Percentiles rank a stretch among this genome's conserved stretches.
Evolutionary conservation across 495 filamentous ascomycete species (phyloP).

Genomic region (Neurospora africana): DNA sequence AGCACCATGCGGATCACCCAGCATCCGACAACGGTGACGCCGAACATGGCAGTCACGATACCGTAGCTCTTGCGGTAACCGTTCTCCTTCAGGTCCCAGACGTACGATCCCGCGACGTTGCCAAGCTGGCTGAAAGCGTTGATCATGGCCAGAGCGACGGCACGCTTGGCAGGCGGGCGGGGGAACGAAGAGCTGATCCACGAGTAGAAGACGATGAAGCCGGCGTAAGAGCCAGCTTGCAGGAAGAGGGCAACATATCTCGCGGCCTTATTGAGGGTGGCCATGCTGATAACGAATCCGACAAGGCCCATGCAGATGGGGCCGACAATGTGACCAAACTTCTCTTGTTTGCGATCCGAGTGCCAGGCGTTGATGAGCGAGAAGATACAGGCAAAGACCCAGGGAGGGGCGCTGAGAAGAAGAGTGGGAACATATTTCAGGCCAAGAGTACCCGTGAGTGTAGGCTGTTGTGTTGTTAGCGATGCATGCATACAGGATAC

Average conservation of each 20-base stretch:
- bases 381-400: conserved; percentile 56
- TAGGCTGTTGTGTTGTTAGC: conserved; percentile 61
- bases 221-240: conserved; percentile 47
- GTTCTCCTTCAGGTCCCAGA: conserved; percentile 46
- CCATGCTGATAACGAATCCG: conserved; percentile 63
- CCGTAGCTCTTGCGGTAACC: conserved; percentile 32
- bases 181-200: conserved; percentile 71
- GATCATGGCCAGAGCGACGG: conserved; percentile 64
- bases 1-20: conserved; percentile 48
- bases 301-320: conserved; percentile 57
- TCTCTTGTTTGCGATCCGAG: conserved; percentile 61
- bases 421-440: conserved; percentile 59
- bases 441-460: conserved; percentile 63
- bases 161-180: conserved; percentile 67
- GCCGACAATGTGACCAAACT: conserved; percentile 59
- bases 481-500: conserved; percentile 36
- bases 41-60: conserved; percentile 54
- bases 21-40: conserved; percentile 41
- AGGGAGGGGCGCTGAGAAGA: conserved; percentile 64
- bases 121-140: conserved; percentile 66
- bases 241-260: conserved; percentile 72
- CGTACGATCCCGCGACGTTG: conserved; percentile 64
- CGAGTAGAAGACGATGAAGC: conserved; percentile 62
- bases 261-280: conserved; percentile 52
- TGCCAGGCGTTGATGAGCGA: conserved; percentile 65